phyloP scores from a whole-genome alignment of 2,329 filamentous ascomycete genomes.

The Acrocalymma vagum region DNA sequence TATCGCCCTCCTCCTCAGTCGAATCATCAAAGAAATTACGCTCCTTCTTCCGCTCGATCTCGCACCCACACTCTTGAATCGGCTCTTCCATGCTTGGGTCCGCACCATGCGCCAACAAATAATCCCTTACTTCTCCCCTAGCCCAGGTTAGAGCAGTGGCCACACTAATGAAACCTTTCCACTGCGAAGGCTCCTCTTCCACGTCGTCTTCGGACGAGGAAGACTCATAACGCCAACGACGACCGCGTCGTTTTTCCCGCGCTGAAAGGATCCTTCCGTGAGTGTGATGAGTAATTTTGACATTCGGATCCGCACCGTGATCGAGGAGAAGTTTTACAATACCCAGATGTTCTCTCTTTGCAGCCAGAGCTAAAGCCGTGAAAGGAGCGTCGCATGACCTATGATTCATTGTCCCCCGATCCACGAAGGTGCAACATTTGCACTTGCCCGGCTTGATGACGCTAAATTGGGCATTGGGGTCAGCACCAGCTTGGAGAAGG shows the following conservation, averaged over 20 bases:
- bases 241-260: constrained; percentile 1
- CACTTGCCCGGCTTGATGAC: not conserved
- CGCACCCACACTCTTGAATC: constrained; percentile 3
- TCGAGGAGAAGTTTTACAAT: constrained; percentile 3
- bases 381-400: constrained; percentile 1
- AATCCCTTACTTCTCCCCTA: constrained; percentile 2
- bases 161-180: constrained; percentile 6
- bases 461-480: constrained; percentile 1
- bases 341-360: constrained; percentile 1
- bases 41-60: constrained; percentile 6
- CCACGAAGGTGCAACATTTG: constrained; percentile 1
- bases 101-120: constrained; percentile 1
- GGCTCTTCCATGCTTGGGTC: constrained; percentile 3
- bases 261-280: constrained; percentile 4
- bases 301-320: constrained; percentile 5
- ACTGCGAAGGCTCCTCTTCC: constrained; percentile 1
- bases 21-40: too few relatives aligned
- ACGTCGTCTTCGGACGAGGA: constrained; percentile 3
- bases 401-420: not conserved
- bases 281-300: constrained; percentile 1
- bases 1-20: too few relatives aligned
- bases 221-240: not conserved
- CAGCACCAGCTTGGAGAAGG: constrained; percentile 3
- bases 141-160: constrained; percentile 4
- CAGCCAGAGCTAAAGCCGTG: constrained; percentile 1